Conservation (phyloP, 2,329 filamentous ascomycete genomes). For the Colletotrichum sp. region DNA sequence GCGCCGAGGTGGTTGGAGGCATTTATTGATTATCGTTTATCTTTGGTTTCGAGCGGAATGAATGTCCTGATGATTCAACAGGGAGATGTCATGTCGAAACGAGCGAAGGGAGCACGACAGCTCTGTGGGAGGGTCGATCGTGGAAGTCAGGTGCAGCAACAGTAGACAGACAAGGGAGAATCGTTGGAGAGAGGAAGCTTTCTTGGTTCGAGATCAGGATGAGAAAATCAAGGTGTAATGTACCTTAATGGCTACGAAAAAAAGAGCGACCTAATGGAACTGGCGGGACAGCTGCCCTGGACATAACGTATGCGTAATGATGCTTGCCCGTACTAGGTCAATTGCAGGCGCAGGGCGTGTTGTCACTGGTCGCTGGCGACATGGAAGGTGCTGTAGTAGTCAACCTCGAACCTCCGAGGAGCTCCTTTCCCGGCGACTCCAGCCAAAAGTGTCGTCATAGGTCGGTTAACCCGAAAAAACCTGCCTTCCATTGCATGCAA, state of each 20-base stretch:
- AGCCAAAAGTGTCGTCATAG: constrained; percentile 14
- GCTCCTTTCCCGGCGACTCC: constrained; percentile 6
- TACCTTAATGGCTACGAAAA: not conserved
- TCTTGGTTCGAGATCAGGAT: not conserved
- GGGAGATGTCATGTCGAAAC: constrained; percentile 15
- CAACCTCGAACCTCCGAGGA: constrained; percentile 2
- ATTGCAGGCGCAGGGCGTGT: not conserved
- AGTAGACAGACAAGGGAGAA: not conserved
- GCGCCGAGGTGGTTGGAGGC: constrained; percentile 17
- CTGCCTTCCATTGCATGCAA: constrained; percentile 5
- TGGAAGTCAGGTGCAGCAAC: not conserved
- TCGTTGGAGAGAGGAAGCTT: not conserved
- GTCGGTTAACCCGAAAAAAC: constrained; percentile 14
- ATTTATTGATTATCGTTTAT: constrained; percentile 5
- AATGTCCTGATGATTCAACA: not conserved
- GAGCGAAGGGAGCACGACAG: not conserved
- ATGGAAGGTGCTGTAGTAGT: not conserved
- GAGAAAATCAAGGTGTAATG: not conserved
- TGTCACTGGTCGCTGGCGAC: not conserved
- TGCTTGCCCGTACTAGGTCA: constrained; percentile 10
- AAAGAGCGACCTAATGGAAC: not conserved
- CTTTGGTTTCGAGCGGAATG: not conserved
- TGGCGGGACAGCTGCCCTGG: constrained; percentile 8
- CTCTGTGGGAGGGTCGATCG: not conserved
- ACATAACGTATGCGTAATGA: constrained; percentile 17